phyloP scores from a whole-genome alignment of 2,329 filamentous ascomycete genomes.

The Trichoderma simmonsii region DNA sequence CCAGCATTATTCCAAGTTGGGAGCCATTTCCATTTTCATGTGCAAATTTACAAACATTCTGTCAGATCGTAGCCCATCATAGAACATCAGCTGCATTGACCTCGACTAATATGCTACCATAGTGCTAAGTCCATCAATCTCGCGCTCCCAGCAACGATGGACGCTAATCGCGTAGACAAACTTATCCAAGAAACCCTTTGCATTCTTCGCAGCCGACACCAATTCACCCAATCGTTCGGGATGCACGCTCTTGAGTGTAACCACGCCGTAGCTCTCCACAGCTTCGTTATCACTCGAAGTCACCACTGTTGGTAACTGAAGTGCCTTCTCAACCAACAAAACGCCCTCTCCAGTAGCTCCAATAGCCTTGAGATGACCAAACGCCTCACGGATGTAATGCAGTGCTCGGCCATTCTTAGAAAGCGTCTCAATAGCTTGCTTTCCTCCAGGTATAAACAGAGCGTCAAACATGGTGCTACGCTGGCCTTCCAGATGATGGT shows the following conservation, averaged over 20 bases:
- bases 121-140: slow-evolving; percentile 64
- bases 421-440: slow-evolving; percentile 59
- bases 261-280: slow-evolving; percentile 69
- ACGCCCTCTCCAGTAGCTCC: slow-evolving; percentile 72
- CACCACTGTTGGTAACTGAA: slow-evolving; percentile 41
- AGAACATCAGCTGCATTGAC: background rate
- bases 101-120: slow-evolving; percentile 62
- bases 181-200: slow-evolving; percentile 65
- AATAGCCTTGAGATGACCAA: slow-evolving; percentile 77
- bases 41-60: background rate
- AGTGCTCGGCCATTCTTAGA: slow-evolving; percentile 67
- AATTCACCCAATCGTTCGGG: slow-evolving; percentile 60
- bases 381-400: slow-evolving; percentile 77
- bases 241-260: slow-evolving; percentile 57
- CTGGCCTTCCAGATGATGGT: slow-evolving; percentile 78
- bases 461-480: slow-evolving; percentile 80
- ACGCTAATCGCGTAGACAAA: slow-evolving; percentile 68
- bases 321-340: slow-evolving; percentile 53
- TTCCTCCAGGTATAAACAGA: slow-evolving; percentile 71
- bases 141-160: slow-evolving; percentile 72
- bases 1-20: background rate
- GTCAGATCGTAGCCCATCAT: background rate
- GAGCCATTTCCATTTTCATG: background rate
- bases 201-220: slow-evolving; percentile 62
- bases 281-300: slow-evolving; percentile 47